A percentile compares a stretch with the other conserved stretches of the same genome.
phyloP scores from a whole-genome alignment of 371 early-diverging fungal genomes.

The Thermomucor indicae-seudaticae region DNA sequence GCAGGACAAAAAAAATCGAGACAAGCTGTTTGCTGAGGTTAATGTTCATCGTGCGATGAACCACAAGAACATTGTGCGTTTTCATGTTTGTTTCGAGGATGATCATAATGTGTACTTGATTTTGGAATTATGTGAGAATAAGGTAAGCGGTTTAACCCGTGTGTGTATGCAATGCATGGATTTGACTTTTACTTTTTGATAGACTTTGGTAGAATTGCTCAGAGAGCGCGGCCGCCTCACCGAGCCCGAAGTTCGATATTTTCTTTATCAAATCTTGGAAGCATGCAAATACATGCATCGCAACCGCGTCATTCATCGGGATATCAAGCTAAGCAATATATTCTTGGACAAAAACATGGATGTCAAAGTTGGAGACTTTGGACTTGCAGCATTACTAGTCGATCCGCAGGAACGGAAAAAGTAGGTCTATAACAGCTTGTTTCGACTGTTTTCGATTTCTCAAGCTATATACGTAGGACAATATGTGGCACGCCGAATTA shows the following conservation, averaged over 20 bases:
- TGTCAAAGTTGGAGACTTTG: conserved; percentile 98
- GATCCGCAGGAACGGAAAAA: conserved; percentile 82
- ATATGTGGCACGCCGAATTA: conserved; percentile 99
- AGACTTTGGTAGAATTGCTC: conserved; percentile 84
- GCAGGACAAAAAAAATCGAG: conserved; percentile 52
- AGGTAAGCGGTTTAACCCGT: conserved; percentile 40
- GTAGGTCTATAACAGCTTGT: conserved; percentile 36
- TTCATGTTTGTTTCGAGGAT: conserved; percentile 87
- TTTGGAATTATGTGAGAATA: conserved; percentile 92
- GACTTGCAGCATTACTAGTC: conserved; percentile 81
- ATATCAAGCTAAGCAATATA: conserved; percentile 97
- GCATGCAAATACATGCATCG: conserved; percentile 89
- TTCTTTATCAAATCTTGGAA: conserved; percentile 79
- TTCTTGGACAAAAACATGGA: conserved; percentile 83
- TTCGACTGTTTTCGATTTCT: neutral
- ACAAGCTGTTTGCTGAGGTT: conserved; percentile 84
- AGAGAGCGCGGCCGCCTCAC: conserved; percentile 74
- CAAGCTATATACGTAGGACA: conserved; percentile 52
- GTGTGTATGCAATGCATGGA: neutral
- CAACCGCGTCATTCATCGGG: conserved; percentile 89
- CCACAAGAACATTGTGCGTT: conserved; percentile 87
- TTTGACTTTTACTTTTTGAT: conserved; percentile 9
- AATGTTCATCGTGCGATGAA: conserved; percentile 75
- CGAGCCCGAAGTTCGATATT: conserved; percentile 89
- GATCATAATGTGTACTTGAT: conserved; percentile 87